Base-by-base conservation (phyloP, 768 basidiomycete species). In the Tylopilus balloui region DNA sequence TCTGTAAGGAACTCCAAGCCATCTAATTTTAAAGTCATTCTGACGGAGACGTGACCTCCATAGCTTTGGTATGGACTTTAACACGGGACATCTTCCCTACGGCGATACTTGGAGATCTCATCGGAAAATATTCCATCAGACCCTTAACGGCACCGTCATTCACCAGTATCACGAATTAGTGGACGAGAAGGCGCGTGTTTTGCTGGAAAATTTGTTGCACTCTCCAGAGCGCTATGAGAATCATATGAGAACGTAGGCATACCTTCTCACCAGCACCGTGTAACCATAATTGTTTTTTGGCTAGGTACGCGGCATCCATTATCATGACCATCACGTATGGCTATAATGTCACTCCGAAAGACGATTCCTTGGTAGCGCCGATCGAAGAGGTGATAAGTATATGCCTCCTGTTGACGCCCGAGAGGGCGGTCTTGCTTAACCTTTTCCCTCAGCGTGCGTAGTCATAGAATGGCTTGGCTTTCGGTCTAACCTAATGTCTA, bases 61-160 rank as follows among this genome's bases (percentile, higher is more conserved):
- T 35, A 66, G 65, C 10, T 62, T 63, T 40, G 57, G 61, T 17
- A 20, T 62, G 38, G 57, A 59, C 17, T 63, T 56, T 19, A 63
- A 53, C 47, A 61, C 58, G 17, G 56, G 48, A 0, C 53, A 62
- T 40, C 28, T 58, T 19, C 47, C 53, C 10, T 63, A 57, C 20
- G 57, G 53, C n/a, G 50, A 56, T 9, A 36, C 41, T 23, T 60
- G 51, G 48, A 56, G 48, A 17, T 19, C 31, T 29, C 61, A 64
- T 21, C 42, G 54, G n/a, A 59, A 47, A 20, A 45, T 66, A 10
- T 47, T 54, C 12, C 50, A 56, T 27, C 54, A 52, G 28, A 45
- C 34, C 14, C 39, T 65, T 3, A 46, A 50, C 23, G 51, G 38
- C 15, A 45, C 57, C 19, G 31, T 44, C 7, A 47, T 58, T 19